Percentiles rank a stretch among this genome's conserved stretches.
phyloP scores from a whole-genome alignment of 306 rosid species.

The Citrullus mucosospermus region DNA sequence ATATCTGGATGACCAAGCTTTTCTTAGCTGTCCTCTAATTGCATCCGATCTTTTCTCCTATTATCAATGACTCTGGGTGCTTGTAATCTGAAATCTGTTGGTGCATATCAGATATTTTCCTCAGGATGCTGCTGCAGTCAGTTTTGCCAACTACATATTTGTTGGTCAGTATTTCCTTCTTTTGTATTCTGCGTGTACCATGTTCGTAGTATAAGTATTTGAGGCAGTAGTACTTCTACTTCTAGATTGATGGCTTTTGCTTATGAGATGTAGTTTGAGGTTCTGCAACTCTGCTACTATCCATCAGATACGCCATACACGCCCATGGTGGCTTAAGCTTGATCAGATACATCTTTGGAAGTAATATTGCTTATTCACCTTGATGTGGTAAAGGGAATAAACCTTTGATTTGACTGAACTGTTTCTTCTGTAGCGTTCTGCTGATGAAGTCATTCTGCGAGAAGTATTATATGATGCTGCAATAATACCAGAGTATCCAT shows the following conservation, averaged over 20 bases:
- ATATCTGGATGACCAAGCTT: slow-evolving; percentile 5
- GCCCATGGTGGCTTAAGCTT: neutral
- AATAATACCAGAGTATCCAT: slow-evolving; percentile 38
- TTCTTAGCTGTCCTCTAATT: slow-evolving; percentile 2
- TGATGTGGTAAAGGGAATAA: neutral
- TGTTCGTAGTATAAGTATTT: neutral
- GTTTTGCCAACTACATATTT: slow-evolving; percentile 46
- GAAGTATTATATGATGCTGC: slow-evolving; percentile 42
- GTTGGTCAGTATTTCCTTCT: slow-evolving; percentile 54
- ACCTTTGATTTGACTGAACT: neutral
- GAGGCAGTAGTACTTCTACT: neutral
- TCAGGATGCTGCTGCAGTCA: slow-evolving; percentile 71
- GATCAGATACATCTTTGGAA: neutral
- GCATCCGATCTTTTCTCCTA: slow-evolving; percentile 2
- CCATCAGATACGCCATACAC: slow-evolving; percentile 1
- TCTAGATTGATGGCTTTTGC: neutral
- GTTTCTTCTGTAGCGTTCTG: slow-evolving; percentile 35
- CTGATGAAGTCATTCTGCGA: slow-evolving; percentile 35
- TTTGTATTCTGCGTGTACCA: neutral
- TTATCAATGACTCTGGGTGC: slow-evolving; percentile 22
- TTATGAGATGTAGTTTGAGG: neutral
- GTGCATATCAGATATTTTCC: slow-evolving; percentile 49
- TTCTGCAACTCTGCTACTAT: neutral
- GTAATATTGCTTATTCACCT: neutral
- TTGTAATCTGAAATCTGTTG: slow-evolving; percentile 27